These are phyloP conservation scores for Didymella glomerata DNA, from an alignment of 2,329 filamentous ascomycete genomes.

Conservation along the genomic window DNA sequence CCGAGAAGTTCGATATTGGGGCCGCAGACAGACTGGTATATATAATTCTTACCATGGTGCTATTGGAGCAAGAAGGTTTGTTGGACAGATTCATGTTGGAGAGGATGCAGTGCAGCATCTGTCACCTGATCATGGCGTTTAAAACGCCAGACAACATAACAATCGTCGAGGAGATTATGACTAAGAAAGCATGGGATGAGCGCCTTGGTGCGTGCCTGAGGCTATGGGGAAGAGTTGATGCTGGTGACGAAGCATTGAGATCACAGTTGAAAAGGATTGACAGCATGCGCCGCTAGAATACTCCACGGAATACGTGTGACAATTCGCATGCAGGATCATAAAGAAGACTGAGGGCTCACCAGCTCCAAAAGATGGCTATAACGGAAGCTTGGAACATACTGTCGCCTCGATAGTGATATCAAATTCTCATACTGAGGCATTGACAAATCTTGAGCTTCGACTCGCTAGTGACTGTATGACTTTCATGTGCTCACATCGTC, in stretches of 20 bases:
- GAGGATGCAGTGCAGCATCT: not conserved
- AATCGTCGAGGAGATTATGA: not conserved
- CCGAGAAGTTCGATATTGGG: not conserved
- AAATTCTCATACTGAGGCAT: not conserved
- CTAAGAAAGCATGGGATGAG: not conserved
- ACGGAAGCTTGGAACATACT: not conserved
- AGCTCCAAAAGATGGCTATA: not conserved
- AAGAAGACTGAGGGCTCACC: not conserved
- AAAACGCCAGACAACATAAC: not conserved
- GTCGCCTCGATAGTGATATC: no score
- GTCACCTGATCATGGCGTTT: not conserved
- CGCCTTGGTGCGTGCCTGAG: no score
- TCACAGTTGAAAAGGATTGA: not conserved
- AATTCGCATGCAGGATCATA: not conserved
- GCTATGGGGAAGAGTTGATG: not conserved
- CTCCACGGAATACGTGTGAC: not conserved
- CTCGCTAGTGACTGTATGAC: not conserved
- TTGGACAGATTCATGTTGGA: slow-evolving; percentile 11
- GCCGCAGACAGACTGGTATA: slow-evolving; percentile 2
- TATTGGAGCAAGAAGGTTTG: no score
- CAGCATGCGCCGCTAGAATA: not conserved
- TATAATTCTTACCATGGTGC: no score
- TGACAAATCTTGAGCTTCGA: not conserved
- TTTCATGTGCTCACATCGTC: not conserved
- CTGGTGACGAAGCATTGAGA: not conserved